Base-by-base conservation (phyloP, 2,329 filamentous ascomycete species). In the Fusarium chaquense region DNA sequence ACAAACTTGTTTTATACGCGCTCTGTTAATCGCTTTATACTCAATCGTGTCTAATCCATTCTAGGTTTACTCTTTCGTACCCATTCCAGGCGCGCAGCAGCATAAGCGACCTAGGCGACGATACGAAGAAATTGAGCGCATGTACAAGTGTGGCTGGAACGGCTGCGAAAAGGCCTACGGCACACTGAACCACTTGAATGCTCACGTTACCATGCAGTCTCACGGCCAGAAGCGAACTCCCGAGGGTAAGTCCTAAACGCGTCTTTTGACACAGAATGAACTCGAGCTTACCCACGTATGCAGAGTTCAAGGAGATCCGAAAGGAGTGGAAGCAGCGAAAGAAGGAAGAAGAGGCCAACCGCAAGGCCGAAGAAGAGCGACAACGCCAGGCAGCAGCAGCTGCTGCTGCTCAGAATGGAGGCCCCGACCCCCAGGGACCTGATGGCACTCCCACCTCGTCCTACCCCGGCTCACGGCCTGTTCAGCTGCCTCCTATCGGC, bases 121-220 rank as follows among this genome's bases (percentile, higher is more conserved):
- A 56, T 99, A 98, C 76, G 96, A 99, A 81, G 96, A 99, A 79
- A 99, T 99, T 75, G 96, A 99, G 84, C 91, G 96, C 78, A 98
- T 99, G 96, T 98, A 99, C 85, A 98, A 98, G 82, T 99, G 96
- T 78, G 96, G 95, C 28, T 98, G 94, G 93, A 95, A 98, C 71
- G 94, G 94, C 11, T 99, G 96, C 78, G 96, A 99, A 81, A 99
- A 99, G 83, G 96, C 96, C 4, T 99, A 99, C 74, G 96, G 96
- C 64, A 99, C 96, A 49, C 83, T 99, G 67, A 99, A 99, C 80
- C 96, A 99, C 79, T 81, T 99, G 73, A 99, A 99, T 78, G 96
- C 96, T 40, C 96, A 99, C 77, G 96, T 99, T 50, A 98, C 96
- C 16, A 98, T 98, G 96, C 96, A 99, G 80, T 96, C 93, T 65